Percentiles rank a stretch among this genome's conserved stretches.
Evolutionary conservation across 805 yeast species (phyloP).

Genomic region (Henningerozyma blattae): DNA sequence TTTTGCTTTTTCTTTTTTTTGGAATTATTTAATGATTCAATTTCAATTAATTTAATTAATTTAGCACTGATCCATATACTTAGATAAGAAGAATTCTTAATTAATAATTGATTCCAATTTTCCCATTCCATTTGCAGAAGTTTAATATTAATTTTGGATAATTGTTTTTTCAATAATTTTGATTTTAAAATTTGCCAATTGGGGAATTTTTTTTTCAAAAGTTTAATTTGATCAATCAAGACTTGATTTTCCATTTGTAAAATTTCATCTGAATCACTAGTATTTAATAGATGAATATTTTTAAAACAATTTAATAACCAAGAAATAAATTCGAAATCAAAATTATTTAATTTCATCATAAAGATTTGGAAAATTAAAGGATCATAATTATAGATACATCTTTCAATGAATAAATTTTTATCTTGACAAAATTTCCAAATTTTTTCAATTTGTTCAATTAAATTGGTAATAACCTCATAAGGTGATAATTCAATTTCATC

Average conservation of each 20-base stretch:
- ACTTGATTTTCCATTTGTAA: neutral
- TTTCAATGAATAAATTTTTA: conserved; percentile 6
- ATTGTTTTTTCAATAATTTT: conserved; percentile 6
- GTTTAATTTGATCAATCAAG: neutral
- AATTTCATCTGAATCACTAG: too few species aligned
- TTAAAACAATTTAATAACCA: conserved; percentile 7
- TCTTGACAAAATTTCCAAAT: conserved; percentile 10
- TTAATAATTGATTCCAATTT: conserved; percentile 8
- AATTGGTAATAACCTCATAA: conserved; percentile 7
- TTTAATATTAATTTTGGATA: conserved; percentile 7
- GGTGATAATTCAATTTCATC: conserved; percentile 2
- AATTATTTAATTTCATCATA: conserved; percentile 8
- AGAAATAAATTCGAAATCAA: conserved; percentile 9
- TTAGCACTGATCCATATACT: conserved; percentile 6
- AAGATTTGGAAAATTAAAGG: conserved; percentile 8
- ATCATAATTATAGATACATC: conserved; percentile 6
- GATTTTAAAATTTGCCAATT: conserved; percentile 9
- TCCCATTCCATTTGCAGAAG: conserved; percentile 7
- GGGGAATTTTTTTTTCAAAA: conserved; percentile 3
- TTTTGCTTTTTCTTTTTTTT: conserved; percentile 1
- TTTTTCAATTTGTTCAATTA: conserved; percentile 7
- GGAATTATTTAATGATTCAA: neutral
- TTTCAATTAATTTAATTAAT: neutral
- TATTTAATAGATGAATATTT: too few species aligned
- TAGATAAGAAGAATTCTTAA: conserved; percentile 6